Evolutionary conservation across 2,329 filamentous ascomycete species (phyloP), one percentile per base, ranked within the genome.

Genomic region (Phialophora expanda): DNA sequence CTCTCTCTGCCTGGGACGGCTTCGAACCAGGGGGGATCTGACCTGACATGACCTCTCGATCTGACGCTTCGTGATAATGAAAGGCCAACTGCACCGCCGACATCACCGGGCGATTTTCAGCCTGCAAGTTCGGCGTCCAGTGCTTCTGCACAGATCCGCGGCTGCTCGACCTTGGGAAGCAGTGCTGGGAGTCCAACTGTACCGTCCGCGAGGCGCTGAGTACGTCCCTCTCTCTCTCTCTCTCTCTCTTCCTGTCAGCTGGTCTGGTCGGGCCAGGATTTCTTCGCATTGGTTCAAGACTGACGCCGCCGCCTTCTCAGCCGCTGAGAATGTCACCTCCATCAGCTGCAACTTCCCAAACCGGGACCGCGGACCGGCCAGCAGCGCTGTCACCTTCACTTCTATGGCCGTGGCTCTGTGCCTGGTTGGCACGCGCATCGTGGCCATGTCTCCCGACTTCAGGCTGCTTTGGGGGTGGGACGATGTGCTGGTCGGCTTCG

Each of bases 341-440:
- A 51, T 64, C 44, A 57, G 48, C 24, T 67, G 65, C 61, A 44
- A 61, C 8, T 64, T 67, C 26, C 46, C 61, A 4, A 38, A 67
- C 26, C 24, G 65, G 22, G 41, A 67, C 44, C 50, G 61, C 34
- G 65, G 65, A 4, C 48, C 34, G 4, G 20, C 46, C 14, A 59
- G 65, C 41, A 64, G 62, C 26, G 61, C 56, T 3, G 50, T 64
- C n/a, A 67, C 65, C 17, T 67, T 67, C 56, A 61, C 61, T n/a
- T 67, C 65, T 2, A 56, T 67, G 61, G 61, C 54, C 12, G 32
- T 67, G 8, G 61, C 65, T 11, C 61, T 67, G 8, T 50, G 34
- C 22, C 41, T 67, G 26, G 65, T 67, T 8, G 56, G 11, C 5
- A 60, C 56, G 22, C 61, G 56, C 20, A 46, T 64, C 12, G 38